Percentiles rank a stretch among this genome's conserved stretches.
Conservation (phyloP, 345 rosid genomes). For the Acer yangbiense region DNA sequence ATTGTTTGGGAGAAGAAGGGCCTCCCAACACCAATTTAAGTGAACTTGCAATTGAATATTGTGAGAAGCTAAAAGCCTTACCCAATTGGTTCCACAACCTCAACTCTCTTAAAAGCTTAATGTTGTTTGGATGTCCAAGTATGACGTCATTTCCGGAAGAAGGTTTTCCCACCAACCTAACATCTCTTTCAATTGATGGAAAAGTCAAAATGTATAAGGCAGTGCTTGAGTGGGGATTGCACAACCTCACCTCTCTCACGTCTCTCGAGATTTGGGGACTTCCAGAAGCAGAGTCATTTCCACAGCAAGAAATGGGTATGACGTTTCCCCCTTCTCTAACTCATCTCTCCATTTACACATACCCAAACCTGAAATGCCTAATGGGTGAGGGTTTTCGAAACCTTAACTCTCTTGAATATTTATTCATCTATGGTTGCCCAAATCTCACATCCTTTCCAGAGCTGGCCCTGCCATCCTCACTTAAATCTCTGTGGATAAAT, state of each 20-base stretch:
- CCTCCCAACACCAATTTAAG: neutral
- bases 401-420: too few species aligned
- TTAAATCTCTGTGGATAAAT: neutral
- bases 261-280: neutral
- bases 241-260: slow-evolving; percentile 6
- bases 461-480: neutral
- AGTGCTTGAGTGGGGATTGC: slow-evolving; percentile 22
- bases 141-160: neutral
- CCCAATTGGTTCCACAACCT: slow-evolving; percentile 4
- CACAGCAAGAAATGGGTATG: neutral
- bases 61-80: neutral
- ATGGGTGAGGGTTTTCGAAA: too few species aligned
- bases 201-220: slow-evolving; percentile 1
- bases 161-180: slow-evolving; percentile 10
- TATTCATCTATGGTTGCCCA: neutral
- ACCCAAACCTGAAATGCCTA: neutral
- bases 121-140: too few species aligned
- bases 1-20: neutral
- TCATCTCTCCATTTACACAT: neutral
- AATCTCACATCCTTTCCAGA: slow-evolving; percentile 9
- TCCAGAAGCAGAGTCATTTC: neutral
- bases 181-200: neutral
- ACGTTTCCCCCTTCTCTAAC: too few species aligned
- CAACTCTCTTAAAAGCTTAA: slow-evolving; percentile 7
- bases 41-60: neutral